Evolutionary conservation across 2,329 filamentous ascomycete genomes (phyloP).

Genomic region (Alternaria hordeiaustralica): DNA sequence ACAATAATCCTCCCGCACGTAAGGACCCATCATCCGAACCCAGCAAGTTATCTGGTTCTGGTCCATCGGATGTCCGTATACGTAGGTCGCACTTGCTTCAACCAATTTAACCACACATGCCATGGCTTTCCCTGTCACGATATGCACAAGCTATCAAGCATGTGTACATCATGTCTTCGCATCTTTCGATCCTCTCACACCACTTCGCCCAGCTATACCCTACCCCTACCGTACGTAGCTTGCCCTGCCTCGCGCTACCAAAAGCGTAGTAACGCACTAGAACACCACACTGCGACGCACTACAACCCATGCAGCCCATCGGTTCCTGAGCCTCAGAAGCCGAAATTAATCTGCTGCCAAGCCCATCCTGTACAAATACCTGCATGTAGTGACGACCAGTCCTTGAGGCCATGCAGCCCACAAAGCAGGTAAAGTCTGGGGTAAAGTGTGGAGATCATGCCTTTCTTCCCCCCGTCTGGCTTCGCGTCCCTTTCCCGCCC

Average conservation of each 20-base stretch:
- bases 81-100: neutral
- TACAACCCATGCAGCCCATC: neutral
- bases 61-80: neutral
- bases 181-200: neutral
- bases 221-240: neutral
- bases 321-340: slow-evolving; percentile 36
- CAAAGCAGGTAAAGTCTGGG: slow-evolving; percentile 16
- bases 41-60: neutral
- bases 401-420: neutral
- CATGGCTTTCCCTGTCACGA: neutral
- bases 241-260: neutral
- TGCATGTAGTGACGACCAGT: neutral
- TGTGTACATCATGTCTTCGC: neutral
- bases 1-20: neutral
- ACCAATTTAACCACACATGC: neutral
- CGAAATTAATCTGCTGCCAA: slow-evolving; percentile 14
- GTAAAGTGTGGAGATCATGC: slow-evolving; percentile 17
- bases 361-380: neutral
- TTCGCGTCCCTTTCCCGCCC: neutral
- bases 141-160: slow-evolving; percentile 1
- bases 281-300: neutral
- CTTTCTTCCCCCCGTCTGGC: neutral
- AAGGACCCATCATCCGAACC: neutral
- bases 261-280: neutral
- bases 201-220: neutral